Percentiles rank a stretch among this genome's conserved stretches.
phyloP scores from a whole-genome alignment of 345 rosid genomes.

The Cardamine chenopodiifolia region DNA sequence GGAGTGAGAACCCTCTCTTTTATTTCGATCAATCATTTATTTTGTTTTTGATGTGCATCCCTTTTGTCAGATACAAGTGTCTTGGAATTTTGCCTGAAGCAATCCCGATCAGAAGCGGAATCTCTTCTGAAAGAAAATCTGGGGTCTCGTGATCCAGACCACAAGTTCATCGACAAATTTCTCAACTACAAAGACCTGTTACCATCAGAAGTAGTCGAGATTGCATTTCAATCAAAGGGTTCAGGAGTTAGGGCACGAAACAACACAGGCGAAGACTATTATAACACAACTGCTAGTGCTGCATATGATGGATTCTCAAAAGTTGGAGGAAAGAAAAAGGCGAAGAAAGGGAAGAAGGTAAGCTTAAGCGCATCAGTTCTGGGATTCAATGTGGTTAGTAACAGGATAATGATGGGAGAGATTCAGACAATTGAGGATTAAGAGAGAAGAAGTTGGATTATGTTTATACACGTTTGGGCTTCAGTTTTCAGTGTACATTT shows the following conservation, averaged over 20 bases:
- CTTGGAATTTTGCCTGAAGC: conserved; percentile 90
- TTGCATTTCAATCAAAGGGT: conserved; percentile 73
- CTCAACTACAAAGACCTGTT: conserved; percentile 85
- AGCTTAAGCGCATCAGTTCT: conserved; percentile 74
- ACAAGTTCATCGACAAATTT: conserved; percentile 88
- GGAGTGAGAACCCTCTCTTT: background rate
- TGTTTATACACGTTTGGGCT: conserved; percentile 54
- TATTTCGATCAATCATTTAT: background rate
- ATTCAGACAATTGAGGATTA: conserved; percentile 84
- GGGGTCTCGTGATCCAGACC: conserved; percentile 69
- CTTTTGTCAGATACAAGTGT: conserved; percentile 71
- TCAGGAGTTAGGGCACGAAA: conserved; percentile 41
- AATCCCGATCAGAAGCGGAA: conserved; percentile 90
- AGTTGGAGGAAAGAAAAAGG: conserved; percentile 79
- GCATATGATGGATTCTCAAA: conserved; percentile 57
- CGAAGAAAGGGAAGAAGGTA: conserved; percentile 93
- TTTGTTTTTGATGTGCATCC: background rate
- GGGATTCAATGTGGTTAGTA: conserved; percentile 95
- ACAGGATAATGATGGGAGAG: conserved; percentile 99
- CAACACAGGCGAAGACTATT: conserved; percentile 50
- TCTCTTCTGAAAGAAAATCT: conserved; percentile 73
- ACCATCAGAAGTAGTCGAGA: conserved; percentile 82
- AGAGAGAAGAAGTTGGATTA: conserved; percentile 25
- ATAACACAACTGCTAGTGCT: conserved; percentile 36
- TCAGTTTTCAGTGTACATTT: conserved; percentile 45